phyloP scores from a whole-genome alignment of 1,139 yeast genomes.

The Blastobotrys buckinghamii region DNA sequence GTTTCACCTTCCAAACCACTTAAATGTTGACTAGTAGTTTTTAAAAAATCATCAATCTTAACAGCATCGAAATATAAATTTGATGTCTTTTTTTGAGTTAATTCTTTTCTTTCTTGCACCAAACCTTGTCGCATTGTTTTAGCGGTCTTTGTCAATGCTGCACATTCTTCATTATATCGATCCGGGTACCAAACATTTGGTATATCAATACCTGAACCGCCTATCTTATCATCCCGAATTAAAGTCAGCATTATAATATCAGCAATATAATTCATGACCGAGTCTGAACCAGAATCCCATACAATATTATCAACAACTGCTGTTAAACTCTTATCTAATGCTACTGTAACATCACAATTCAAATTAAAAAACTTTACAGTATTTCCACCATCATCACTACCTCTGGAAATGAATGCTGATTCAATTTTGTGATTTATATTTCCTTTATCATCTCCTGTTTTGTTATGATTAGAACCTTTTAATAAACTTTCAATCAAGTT shows the following conservation, averaged over 20 bases:
- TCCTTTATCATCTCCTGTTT: background rate
- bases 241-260: conserved; percentile 39
- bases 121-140: conserved; percentile 17
- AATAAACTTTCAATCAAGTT: background rate
- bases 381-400: conserved; percentile 1
- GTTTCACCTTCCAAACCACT: background rate
- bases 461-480: background rate
- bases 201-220: conserved; percentile 35
- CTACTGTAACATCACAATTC: conserved; percentile 24
- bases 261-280: conserved; percentile 32
- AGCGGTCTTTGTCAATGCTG: conserved; percentile 21
- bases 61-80: conserved; percentile 27
- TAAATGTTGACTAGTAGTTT: background rate
- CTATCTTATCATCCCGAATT: conserved; percentile 31
- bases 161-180: conserved; percentile 35
- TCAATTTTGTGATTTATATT: background rate
- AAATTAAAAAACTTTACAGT: conserved; percentile 18
- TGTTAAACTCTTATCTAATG: conserved; percentile 22
- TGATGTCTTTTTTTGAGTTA: conserved; percentile 17
- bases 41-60: conserved; percentile 17
- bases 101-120: conserved; percentile 24
- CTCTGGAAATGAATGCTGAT: conserved; percentile 1
- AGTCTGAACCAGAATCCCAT: conserved; percentile 22
- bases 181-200: conserved; percentile 42
- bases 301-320: conserved; percentile 27